Evolutionary conservation across 2,329 filamentous ascomycete genomes (phyloP).

Genomic region (Metarhizium anisopliae): DNA sequence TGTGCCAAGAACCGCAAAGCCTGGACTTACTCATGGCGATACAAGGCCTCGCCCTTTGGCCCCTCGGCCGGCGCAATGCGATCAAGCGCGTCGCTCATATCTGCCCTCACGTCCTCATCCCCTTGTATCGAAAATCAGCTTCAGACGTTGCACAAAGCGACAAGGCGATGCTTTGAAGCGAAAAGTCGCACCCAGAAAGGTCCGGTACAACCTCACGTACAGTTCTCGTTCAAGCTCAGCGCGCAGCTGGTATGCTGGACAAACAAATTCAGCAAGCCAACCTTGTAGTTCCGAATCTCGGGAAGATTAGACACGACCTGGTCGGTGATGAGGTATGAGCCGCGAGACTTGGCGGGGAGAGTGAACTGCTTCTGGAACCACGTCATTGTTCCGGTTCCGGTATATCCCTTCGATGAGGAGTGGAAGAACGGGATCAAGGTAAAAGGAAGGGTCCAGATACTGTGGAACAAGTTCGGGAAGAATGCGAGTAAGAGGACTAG

Average conservation of each 20-base stretch:
- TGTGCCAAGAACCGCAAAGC: neutral
- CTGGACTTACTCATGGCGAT: constrained; percentile 53
- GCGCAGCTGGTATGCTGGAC: constrained; percentile 93
- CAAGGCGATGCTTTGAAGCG: too few species aligned
- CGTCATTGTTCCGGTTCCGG: constrained; percentile 41
- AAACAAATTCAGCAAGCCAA: constrained; percentile 81
- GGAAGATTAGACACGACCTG: constrained; percentile 62
- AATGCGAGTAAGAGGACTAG: constrained; percentile 40
- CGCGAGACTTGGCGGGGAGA: constrained; percentile 66
- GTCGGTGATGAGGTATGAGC: constrained; percentile 84
- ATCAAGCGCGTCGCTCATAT: constrained; percentile 93
- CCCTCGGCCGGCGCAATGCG: constrained; percentile 75
- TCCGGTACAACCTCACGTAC: constrained; percentile 18
- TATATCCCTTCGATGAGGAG: constrained; percentile 19
- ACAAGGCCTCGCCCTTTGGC: constrained; percentile 61
- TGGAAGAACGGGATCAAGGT: constrained; percentile 26
- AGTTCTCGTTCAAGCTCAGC: constrained; percentile 88
- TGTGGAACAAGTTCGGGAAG: constrained; percentile 45
- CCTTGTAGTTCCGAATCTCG: constrained; percentile 74
- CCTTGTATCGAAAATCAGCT: constrained; percentile 11
- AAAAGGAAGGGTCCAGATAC: constrained; percentile 40
- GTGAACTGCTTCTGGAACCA: constrained; percentile 83
- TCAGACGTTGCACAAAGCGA: too few species aligned
- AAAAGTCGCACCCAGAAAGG: too few species aligned
- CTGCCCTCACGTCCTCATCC: constrained; percentile 76